A percentile compares a stretch with the other conserved stretches of the same genome.
phyloP scores from a whole-genome alignment of 1,284 basidiomycete species.

The Apiotrichum montevideense region DNA sequence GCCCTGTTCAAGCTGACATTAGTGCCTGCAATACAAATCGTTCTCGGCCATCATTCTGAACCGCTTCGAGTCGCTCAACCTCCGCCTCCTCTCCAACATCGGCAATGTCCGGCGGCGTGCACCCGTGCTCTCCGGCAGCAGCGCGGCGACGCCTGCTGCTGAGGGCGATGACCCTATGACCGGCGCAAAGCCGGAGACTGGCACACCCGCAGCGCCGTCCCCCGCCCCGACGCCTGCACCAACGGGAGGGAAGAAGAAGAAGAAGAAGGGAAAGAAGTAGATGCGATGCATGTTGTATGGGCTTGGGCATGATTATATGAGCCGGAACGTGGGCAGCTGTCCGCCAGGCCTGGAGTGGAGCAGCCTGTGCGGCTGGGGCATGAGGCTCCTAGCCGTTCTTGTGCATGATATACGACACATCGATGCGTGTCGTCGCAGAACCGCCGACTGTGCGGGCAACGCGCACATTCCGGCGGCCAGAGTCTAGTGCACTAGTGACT shows the following conservation, averaged over 20 bases:
- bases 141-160: conserved; percentile 3
- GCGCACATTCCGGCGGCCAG: too few relatives aligned
- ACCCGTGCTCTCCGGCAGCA: background rate
- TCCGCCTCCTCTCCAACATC: conserved; percentile 47
- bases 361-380: too few relatives aligned
- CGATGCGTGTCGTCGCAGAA: too few relatives aligned
- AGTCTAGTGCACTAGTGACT: too few relatives aligned
- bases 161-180: conserved; percentile 21
- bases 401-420: too few relatives aligned
- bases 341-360: too few relatives aligned
- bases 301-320: too few relatives aligned
- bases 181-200: conserved; percentile 5
- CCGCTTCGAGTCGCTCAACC: conserved; percentile 85
- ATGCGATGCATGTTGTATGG: conserved; percentile 11
- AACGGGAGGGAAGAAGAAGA: conserved; percentile 21
- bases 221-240: conserved; percentile 1
- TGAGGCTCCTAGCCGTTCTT: too few relatives aligned
- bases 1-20: conserved; percentile 9
- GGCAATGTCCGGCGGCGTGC: conserved; percentile 28
- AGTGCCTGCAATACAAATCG: conserved; percentile 94
- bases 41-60: conserved; percentile 87
- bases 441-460: too few relatives aligned
- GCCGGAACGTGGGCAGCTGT: too few relatives aligned
- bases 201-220: conserved; percentile 4
- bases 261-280: conserved; percentile 27